Evolutionary conservation across 2,329 filamentous ascomycete species (phyloP), one percentile per base, ranked within the genome.

Genomic region (Diplodia corticola): DNA sequence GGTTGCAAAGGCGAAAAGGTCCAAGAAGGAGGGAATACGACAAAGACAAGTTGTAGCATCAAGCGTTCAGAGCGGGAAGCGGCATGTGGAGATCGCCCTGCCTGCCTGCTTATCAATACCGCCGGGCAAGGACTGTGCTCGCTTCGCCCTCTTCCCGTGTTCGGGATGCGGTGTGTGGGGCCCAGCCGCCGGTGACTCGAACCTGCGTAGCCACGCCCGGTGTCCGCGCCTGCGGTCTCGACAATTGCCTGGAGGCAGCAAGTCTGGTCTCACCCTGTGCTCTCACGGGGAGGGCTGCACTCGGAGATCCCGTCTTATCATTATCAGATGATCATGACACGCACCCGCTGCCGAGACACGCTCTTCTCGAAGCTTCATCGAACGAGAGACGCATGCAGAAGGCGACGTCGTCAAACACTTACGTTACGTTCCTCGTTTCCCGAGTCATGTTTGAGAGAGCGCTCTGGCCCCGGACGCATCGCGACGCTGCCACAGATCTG

Each of bases 311-410:
- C 5, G 5, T 24, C 15, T 44, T 40, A 44, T 48, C 24, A 5
- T 49, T 48, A 48, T 61, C 57, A 61, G 57, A 61, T 49, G 57
- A 61, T 61, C 57, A 46, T 20, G 5, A 26, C n/a, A n/a, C 6
- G 17, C 13, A 15, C 24, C 5, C 22, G 12, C 13, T 22, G 24
- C 5, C 9, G 6, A 48, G 44, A 20, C 17, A 9, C 15, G 17
- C 22, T 17, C 2, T 30, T 30, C 35, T 30, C 40, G 40, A 61
- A 49, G 44, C 57, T 35, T 44, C 40, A 49, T 15, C 40, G 15
- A 17, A 17, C 49, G 40, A 44, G 40, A 3, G 26, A 51, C 26
- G 30, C 30, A 13, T 10, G 30, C 30, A 33, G 30, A 33, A 33
- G 24, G 9, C 35, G 26, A 26, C 26, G 35, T 10, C 15, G 17